A percentile compares a stretch with the other conserved stretches of the same genome.
phyloP scores from a whole-genome alignment of 2,329 filamentous ascomycete genomes.

The Sporothrix curviconia region DNA sequence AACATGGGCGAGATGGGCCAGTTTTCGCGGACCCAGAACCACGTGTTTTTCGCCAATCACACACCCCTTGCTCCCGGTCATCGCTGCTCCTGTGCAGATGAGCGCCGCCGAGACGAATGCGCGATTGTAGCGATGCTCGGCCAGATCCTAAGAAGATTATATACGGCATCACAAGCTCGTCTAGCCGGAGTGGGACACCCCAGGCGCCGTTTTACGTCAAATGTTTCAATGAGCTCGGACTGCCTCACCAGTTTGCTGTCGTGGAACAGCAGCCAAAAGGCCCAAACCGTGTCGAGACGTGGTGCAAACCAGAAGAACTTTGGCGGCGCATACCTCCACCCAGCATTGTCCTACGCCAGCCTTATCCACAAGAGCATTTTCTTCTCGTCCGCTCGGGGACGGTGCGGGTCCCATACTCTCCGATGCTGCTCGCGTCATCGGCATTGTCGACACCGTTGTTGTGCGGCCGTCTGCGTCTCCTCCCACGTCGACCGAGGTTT shows the following conservation, averaged over 20 bases:
- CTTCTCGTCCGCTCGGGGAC: conserved; percentile 43
- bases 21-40: conserved; percentile 75
- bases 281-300: conserved; percentile 60
- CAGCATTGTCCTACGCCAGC: conserved; percentile 55
- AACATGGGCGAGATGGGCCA: conserved; percentile 87
- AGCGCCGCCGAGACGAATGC: conserved; percentile 81
- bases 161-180: conserved; percentile 69
- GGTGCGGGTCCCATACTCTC: conserved; percentile 55
- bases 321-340: conserved; percentile 75
- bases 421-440: conserved; percentile 70
- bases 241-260: conserved; percentile 74
- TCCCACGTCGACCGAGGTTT: conserved; percentile 39
- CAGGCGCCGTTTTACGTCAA: conserved; percentile 83
- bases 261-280: conserved; percentile 64
- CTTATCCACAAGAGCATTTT: conserved; percentile 51
- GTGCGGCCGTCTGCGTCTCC: conserved; percentile 46
- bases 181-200: conserved; percentile 56
- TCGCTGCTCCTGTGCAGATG: conserved; percentile 79
- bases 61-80: conserved; percentile 74
- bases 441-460: conserved; percentile 75
- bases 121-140: conserved; percentile 70
- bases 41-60: conserved; percentile 84
- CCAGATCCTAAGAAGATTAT: conserved; percentile 70
- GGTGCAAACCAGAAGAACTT: conserved; percentile 69
- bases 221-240: conserved; percentile 72